Conservation (phyloP, 495 filamentous ascomycete genomes). For the Neurospora cerealis region DNA sequence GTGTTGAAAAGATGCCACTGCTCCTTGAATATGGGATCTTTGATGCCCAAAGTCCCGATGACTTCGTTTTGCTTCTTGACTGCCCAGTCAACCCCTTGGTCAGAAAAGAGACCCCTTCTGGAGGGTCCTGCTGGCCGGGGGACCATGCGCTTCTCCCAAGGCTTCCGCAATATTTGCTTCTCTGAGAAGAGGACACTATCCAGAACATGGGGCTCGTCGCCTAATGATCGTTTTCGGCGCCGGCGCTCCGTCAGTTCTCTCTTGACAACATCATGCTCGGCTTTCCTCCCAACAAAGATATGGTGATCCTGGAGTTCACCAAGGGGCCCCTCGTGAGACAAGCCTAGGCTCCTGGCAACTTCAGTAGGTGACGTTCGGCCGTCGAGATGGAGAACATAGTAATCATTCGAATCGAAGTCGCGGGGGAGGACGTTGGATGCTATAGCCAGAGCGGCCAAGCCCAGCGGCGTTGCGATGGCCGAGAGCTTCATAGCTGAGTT, state of each 20-base stretch:
- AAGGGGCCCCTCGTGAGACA: constrained; percentile 73
- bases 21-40: constrained; percentile 81
- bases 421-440: constrained; percentile 16
- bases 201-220: constrained; percentile 41
- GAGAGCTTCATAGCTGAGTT: constrained; percentile 32
- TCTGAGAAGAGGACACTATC: constrained; percentile 70
- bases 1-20: constrained; percentile 96
- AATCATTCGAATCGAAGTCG: constrained; percentile 67
- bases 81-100: constrained; percentile 33
- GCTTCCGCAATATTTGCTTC: constrained; percentile 64
- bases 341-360: constrained; percentile 63
- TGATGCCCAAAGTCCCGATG: constrained; percentile 55
- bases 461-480: constrained; percentile 23
- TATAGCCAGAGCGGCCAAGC: constrained; percentile 36
- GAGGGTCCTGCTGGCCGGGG: constrained; percentile 16
- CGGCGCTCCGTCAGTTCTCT: constrained; percentile 47
- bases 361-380: constrained; percentile 52
- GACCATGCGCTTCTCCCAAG: constrained; percentile 66
- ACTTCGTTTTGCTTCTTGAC: constrained; percentile 51
- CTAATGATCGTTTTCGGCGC: constrained; percentile 47
- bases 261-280: constrained; percentile 52
- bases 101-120: constrained; percentile 1
- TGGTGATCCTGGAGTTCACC: constrained; percentile 77
- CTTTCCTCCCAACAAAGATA: constrained; percentile 63
- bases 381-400: constrained; percentile 80